Conservation (phyloP, 108 stramenopile species). For the Skeletonema costatum region DNA sequence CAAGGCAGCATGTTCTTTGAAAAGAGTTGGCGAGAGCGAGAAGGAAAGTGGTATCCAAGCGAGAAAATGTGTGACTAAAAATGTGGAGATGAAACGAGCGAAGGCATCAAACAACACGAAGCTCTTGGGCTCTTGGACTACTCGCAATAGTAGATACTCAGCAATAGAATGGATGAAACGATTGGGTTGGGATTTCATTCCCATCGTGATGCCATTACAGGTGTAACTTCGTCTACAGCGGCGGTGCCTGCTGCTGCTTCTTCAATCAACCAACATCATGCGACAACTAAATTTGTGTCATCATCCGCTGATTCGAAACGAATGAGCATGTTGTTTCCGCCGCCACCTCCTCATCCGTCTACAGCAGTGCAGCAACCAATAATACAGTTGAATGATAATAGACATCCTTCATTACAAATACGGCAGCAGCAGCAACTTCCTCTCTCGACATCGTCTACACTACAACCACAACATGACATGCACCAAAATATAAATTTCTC, state of each 20-base stretch:
- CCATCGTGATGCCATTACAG: conserved; percentile 2
- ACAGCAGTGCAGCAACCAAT: not conserved
- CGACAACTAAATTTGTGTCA: conserved; percentile 26
- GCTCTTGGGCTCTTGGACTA: too few relatives aligned
- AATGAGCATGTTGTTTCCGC: not conserved
- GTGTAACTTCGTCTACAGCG: too few relatives aligned
- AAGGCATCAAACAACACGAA: too few relatives aligned
- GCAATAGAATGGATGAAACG: conserved; percentile 9
- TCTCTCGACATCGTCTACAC: not conserved
- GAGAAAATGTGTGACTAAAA: too few relatives aligned
- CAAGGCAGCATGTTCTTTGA: too few relatives aligned
- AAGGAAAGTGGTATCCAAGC: not conserved
- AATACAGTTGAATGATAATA: not conserved
- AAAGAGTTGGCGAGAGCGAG: not conserved
- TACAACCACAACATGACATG: not conserved
- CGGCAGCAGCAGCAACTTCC: too few relatives aligned
- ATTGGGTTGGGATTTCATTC: conserved; percentile 27
- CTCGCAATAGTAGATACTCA: too few relatives aligned
- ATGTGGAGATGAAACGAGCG: too few relatives aligned
- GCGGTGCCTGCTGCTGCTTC: not conserved
- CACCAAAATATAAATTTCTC: not conserved
- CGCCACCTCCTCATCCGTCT: not conserved
- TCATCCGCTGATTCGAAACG: conserved; percentile 4
- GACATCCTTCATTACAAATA: not conserved
- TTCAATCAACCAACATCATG: not conserved